These are phyloP conservation scores for Rhynchosporium secalis DNA, from an alignment of 2,329 filamentous ascomycete species.

Conservation along the genomic window DNA sequence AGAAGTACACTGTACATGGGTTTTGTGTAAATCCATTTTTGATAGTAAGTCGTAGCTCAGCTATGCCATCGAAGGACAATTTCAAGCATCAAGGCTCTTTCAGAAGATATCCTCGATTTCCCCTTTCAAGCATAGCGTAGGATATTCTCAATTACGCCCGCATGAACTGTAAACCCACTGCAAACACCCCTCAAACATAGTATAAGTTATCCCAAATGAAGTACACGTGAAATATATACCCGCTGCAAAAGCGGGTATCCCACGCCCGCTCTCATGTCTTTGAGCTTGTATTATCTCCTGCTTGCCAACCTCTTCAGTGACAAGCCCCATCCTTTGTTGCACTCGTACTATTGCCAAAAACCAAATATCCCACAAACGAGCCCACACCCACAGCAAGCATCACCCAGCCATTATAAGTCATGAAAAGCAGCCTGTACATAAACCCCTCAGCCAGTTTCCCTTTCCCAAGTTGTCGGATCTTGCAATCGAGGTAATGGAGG, in stretches of 20 bases:
- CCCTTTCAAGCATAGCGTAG: background rate
- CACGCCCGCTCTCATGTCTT: background rate
- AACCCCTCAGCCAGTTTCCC: constrained; percentile 19
- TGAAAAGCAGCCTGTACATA: constrained; percentile 80
- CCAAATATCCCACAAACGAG: constrained; percentile 82
- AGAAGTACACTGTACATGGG: constrained; percentile 3
- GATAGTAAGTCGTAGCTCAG: constrained; percentile 12
- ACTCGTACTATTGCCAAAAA: constrained; percentile 71
- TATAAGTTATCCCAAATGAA: no score
- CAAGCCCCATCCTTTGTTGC: constrained; percentile 87
- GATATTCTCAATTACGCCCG: constrained; percentile 1
- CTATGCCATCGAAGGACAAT: constrained; percentile 15
- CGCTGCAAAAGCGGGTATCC: constrained; percentile 1
- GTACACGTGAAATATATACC: no score
- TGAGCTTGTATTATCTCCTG: background rate
- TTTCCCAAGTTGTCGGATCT: no score
- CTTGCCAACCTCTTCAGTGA: constrained; percentile 54
- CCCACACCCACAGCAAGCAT: constrained; percentile 91
- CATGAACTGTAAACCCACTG: constrained; percentile 2
- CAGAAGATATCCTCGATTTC: constrained; percentile 4
- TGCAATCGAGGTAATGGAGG: background rate
- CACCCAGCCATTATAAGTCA: constrained; percentile 99
- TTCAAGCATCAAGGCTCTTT: constrained; percentile 1
- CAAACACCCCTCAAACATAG: background rate
- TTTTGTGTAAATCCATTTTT: background rate